Evolutionary conservation across 2,329 filamentous ascomycete genomes (phyloP).

Genomic region (Cladobotryum mycophilum): DNA sequence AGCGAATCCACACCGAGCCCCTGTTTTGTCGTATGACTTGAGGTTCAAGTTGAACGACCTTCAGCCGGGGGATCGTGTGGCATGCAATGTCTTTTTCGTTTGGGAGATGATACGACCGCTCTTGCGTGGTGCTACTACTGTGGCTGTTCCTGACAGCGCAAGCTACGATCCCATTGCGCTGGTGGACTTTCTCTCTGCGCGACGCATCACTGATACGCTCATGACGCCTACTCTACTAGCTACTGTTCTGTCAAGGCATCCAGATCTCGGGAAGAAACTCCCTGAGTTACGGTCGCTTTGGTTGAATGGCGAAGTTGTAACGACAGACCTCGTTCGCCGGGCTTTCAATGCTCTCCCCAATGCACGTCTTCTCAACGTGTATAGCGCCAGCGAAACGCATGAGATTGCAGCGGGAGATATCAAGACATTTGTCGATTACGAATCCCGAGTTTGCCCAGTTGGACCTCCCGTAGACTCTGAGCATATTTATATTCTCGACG

Average conservation of each 20-base stretch:
- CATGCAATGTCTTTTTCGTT: conserved; percentile 84
- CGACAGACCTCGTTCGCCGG: conserved; percentile 66
- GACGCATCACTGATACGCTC: conserved; percentile 69
- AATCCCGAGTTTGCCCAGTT: conserved; percentile 65
- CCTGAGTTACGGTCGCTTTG: conserved; percentile 64
- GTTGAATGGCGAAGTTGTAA: conserved; percentile 80
- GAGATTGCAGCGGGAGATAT: conserved; percentile 75
- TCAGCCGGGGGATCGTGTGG: conserved; percentile 65
- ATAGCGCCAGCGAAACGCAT: conserved; percentile 77
- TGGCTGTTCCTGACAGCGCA: conserved; percentile 66
- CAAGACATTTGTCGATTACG: conserved; percentile 55
- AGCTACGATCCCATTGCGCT: conserved; percentile 73
- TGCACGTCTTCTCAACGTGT: conserved; percentile 67
- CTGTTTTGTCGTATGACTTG: conserved; percentile 67
- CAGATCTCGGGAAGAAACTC: conserved; percentile 56
- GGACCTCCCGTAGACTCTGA: conserved; percentile 62
- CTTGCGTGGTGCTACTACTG: conserved; percentile 67
- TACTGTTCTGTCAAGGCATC: conserved; percentile 64
- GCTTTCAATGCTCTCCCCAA: conserved; percentile 62
- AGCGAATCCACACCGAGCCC: conserved; percentile 68
- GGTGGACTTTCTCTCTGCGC: conserved; percentile 60
- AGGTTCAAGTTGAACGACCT: conserved; percentile 66
- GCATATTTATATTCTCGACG: conserved; percentile 67
- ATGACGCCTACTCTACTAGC: conserved; percentile 78
- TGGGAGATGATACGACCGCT: conserved; percentile 79